These are phyloP conservation scores for Viridothelium virens DNA, from an alignment of 495 filamentous ascomycete genomes.

Conservation along the genomic window DNA sequence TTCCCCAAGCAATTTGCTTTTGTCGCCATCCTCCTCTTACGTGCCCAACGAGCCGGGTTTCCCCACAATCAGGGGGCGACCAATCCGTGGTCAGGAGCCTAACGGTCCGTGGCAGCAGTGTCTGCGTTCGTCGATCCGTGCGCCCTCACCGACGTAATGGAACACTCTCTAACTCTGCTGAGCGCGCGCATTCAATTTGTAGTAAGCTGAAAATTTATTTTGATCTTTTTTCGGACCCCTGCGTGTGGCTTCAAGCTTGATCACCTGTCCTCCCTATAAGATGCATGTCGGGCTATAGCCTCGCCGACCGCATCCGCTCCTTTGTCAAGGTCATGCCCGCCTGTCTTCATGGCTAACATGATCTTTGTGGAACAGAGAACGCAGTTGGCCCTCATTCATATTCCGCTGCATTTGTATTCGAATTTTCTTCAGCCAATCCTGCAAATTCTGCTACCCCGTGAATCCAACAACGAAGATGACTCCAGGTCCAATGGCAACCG, in stretches of 20 bases:
- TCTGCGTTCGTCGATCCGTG: neutral
- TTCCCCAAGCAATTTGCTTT: neutral
- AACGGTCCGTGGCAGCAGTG: constrained; percentile 5
- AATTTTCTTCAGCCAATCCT: constrained; percentile 77
- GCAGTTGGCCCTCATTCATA: constrained; percentile 79
- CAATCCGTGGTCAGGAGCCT: neutral
- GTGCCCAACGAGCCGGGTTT: neutral
- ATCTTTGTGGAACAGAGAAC: constrained; percentile 58
- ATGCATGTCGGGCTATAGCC: neutral
- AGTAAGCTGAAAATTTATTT: constrained; percentile 20
- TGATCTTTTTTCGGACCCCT: constrained; percentile 11
- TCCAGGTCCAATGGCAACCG: constrained; percentile 26
- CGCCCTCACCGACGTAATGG: constrained; percentile 23
- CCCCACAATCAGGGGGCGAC: constrained; percentile 7
- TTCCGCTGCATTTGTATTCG: constrained; percentile 74
- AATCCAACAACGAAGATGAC: constrained; percentile 36
- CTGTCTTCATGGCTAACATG: constrained; percentile 19
- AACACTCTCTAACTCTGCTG: constrained; percentile 32
- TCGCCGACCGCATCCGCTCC: neutral
- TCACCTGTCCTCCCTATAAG: constrained; percentile 14
- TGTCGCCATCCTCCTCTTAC: neutral
- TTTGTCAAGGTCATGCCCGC: constrained; percentile 1
- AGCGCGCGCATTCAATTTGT: constrained; percentile 36
- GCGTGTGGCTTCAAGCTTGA: neutral
- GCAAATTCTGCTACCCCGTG: constrained; percentile 66